These are phyloP conservation scores for Sequoia sempervirens DNA, from an alignment of 75 land plant genomes.

Conservation along the genomic window DNA sequence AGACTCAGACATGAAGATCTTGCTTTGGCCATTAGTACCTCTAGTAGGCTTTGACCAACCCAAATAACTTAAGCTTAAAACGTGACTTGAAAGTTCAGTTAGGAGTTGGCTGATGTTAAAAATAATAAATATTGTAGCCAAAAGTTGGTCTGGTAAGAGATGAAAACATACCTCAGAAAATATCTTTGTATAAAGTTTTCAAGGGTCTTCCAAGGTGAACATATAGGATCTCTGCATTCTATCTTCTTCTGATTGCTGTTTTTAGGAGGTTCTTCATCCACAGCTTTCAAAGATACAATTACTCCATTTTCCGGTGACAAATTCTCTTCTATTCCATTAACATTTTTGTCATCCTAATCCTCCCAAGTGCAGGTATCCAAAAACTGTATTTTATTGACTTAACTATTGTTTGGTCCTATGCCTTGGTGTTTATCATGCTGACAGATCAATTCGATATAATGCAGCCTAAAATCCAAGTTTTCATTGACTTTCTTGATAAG, in stretches of 20 bases:
- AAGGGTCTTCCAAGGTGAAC: not conserved
- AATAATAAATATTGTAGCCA: not conserved
- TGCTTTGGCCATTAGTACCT: not conserved
- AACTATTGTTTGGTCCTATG: too few species aligned
- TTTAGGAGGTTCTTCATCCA: not conserved
- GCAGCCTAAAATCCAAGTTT: not conserved
- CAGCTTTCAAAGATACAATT: not conserved
- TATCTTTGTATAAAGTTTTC: not conserved
- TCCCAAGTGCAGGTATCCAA: not conserved
- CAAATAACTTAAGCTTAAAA: not conserved
- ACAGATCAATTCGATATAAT: too few species aligned
- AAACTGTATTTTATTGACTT: not conserved
- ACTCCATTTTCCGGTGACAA: not conserved
- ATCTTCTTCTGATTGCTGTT: not conserved
- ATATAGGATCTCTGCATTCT: not conserved
- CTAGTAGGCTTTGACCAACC: not conserved
- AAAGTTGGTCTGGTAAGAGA: not conserved
- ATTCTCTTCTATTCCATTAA: not conserved
- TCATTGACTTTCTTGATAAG: too few species aligned
- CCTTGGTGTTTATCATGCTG: too few species aligned
- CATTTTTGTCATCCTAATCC: not conserved
- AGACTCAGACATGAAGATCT: not conserved
- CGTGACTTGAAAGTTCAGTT: not conserved
- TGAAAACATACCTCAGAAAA: not conserved
- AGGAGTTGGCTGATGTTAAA: not conserved